These are phyloP conservation scores for Nothopassalora personata DNA, from an alignment of 2,329 filamentous ascomycete species.

Conservation along the genomic window DNA sequence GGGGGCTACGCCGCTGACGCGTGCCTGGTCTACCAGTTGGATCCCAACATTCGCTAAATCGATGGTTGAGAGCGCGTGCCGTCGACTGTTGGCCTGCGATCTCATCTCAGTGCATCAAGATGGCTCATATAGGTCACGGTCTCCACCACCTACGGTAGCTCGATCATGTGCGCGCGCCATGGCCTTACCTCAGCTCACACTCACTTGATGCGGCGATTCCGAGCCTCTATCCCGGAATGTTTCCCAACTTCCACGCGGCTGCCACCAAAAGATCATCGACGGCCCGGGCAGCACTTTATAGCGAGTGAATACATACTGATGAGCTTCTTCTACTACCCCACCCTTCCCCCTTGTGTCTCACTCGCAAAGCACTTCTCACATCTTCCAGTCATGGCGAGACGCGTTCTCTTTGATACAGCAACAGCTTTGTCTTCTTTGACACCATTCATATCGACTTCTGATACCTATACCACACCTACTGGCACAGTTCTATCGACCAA, in stretches of 20 bases:
- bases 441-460: not conserved
- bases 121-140: not conserved
- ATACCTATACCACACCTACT: not conserved
- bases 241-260: not conserved
- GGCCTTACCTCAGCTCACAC: not conserved
- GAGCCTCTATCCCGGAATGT: not conserved
- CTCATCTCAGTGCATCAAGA: not conserved
- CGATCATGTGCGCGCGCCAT: not conserved
- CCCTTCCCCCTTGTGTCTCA: not conserved
- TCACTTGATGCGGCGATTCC: not conserved
- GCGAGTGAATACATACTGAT: not conserved
- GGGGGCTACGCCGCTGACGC: not conserved
- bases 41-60: not conserved
- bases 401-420: not conserved
- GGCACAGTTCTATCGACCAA: not conserved
- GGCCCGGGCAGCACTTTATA: not conserved
- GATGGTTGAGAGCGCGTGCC: not conserved
- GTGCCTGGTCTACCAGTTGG: not conserved
- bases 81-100: not conserved
- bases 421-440: not conserved
- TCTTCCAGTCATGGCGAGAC: slow-evolving; percentile 1
- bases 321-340: not conserved
- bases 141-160: not conserved
- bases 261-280: not conserved
- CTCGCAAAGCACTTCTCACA: not conserved